A percentile compares a stretch with the other conserved stretches of the same genome.
Conservation (phyloP, 108 stramenopile genomes). For the Poteriospumella lacustris region DNA sequence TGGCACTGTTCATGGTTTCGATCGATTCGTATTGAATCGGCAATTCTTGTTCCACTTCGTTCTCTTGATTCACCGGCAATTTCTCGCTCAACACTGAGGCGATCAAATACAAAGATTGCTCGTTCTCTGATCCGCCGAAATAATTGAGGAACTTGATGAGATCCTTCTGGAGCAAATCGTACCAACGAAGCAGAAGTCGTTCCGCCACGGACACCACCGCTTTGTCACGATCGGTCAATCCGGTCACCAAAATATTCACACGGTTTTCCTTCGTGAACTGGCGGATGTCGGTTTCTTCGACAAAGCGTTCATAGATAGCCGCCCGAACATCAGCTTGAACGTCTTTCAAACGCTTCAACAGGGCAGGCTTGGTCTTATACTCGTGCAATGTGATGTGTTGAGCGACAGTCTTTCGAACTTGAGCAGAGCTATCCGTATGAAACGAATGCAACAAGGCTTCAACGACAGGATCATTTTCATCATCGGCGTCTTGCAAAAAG, state of each 20-base stretch:
- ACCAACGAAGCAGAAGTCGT: neutral
- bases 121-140: neutral
- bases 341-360: neutral
- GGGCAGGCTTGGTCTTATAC: neutral
- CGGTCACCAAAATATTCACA: neutral
- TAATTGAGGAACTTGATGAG: neutral
- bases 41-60: neutral
- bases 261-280: neutral
- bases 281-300: neutral
- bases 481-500: neutral
- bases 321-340: neutral
- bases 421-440: neutral
- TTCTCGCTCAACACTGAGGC: neutral
- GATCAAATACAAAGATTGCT: neutral
- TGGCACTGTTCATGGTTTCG: neutral
- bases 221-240: constrained; percentile 5
- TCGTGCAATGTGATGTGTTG: neutral
- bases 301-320: neutral
- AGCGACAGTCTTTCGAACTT: neutral
- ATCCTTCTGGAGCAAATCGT: neutral
- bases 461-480: neutral
- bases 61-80: neutral
- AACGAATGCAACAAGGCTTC: neutral
- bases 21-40: too few species aligned
- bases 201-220: neutral